phyloP scores from a whole-genome alignment of 306 rosid species.

The Casuarina glauca region DNA sequence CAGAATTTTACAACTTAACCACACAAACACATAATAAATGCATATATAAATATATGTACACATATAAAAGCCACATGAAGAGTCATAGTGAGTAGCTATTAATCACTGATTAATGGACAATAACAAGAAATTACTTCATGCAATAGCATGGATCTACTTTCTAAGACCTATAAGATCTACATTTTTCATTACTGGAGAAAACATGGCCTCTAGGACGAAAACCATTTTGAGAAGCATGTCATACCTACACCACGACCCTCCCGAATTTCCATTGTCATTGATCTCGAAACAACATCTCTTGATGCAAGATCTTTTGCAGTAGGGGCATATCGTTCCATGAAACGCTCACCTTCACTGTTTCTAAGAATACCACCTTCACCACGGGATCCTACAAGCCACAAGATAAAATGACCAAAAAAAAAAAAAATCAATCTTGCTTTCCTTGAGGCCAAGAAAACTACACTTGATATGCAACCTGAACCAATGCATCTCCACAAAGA shows the following conservation, averaged over 20 bases:
- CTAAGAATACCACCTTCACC: conserved; percentile 99
- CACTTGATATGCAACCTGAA: conserved; percentile 15
- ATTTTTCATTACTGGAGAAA: not conserved
- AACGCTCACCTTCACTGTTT: conserved; percentile 95
- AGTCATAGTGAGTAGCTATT: not conserved
- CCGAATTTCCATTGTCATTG: conserved; percentile 97
- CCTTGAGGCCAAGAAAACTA: not conserved
- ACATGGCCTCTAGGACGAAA: conserved; percentile 10
- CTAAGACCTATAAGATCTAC: not conserved
- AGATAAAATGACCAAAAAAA: conserved; percentile 23
- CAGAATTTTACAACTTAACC: not conserved
- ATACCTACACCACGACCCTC: conserved; percentile 99
- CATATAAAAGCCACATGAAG: not conserved
- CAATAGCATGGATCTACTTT: not conserved
- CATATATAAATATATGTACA: not conserved
- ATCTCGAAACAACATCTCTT: conserved; percentile 90
- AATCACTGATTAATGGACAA: not conserved
- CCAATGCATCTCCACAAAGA: conserved; percentile 17
- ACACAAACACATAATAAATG: not conserved
- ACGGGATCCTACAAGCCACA: conserved; percentile 74
- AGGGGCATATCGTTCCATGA: conserved; percentile 99
- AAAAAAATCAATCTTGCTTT: not conserved
- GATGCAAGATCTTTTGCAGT: conserved; percentile 99
- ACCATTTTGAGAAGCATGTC: conserved; percentile 7
- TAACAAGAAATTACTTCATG: not conserved